Percentiles rank a stretch among this genome's conserved stretches.
Conservation (phyloP, 2,329 filamentous ascomycete species). For the Zymoseptoria ardabiliae region DNA sequence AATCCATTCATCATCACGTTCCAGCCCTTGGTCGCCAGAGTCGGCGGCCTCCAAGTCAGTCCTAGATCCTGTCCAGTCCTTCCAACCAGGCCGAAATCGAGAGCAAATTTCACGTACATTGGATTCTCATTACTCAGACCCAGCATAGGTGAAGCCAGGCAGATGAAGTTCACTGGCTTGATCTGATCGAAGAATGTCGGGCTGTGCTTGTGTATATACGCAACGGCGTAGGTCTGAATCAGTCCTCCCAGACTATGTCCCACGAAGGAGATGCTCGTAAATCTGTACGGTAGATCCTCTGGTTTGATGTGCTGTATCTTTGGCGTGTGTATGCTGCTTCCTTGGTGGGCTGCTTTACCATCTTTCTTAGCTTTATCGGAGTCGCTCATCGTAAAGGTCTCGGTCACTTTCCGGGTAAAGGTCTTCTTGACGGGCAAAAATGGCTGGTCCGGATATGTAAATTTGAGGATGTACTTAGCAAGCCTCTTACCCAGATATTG, state of each 20-base stretch:
- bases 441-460: constrained; percentile 92
- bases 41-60: constrained; percentile 86
- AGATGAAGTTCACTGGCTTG: constrained; percentile 81
- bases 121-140: constrained; percentile 96
- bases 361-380: constrained; percentile 40
- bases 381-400: constrained; percentile 39
- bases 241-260: constrained; percentile 86
- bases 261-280: constrained; percentile 92
- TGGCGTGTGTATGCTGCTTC: constrained; percentile 52
- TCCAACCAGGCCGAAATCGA: constrained; percentile 95
- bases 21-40: constrained; percentile 78
- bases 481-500: constrained; percentile 94
- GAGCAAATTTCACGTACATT: constrained; percentile 89
- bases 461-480: constrained; percentile 78
- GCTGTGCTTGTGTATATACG: constrained; percentile 94
- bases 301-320: constrained; percentile 35
- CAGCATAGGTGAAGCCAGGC: constrained; percentile 78
- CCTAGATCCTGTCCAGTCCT: constrained; percentile 91
- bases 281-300: constrained; percentile 60
- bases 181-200: constrained; percentile 84
- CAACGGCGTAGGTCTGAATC: constrained; percentile 87
- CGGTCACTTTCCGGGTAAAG: constrained; percentile 42
- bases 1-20: constrained; percentile 77
- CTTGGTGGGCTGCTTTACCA: constrained; percentile 46
- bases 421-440: constrained; percentile 61